A percentile compares a stretch with the other conserved stretches of the same genome.
Evolutionary conservation across 352 stramenopile genomes (phyloP).

Genomic region (Globisporangium yorkense): DNA sequence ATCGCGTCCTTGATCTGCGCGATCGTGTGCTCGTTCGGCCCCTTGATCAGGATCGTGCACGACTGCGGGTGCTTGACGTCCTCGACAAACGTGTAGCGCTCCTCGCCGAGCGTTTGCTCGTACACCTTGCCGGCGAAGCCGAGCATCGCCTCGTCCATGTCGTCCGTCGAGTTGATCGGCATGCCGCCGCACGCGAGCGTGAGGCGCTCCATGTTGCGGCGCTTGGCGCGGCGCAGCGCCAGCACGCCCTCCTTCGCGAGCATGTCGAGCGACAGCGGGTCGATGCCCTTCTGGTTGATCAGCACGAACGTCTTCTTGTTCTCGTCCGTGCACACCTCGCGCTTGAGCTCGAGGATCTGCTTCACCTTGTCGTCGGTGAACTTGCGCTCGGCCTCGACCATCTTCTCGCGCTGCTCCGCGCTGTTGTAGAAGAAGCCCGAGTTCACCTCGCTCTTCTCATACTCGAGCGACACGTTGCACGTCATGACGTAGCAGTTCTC

Average conservation of each 20-base stretch:
- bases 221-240: slow-evolving; percentile 96
- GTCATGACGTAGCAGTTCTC: slow-evolving; percentile 99
- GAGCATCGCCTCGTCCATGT: slow-evolving; percentile 95
- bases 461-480: slow-evolving; percentile 99
- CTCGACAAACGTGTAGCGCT: slow-evolving; percentile 99
- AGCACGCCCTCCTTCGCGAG: slow-evolving; percentile 99
- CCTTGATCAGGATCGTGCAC: slow-evolving; percentile 98
- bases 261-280: slow-evolving; percentile 98
- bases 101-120: slow-evolving; percentile 97
- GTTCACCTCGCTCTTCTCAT: slow-evolving; percentile 99
- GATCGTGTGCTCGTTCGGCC: slow-evolving; percentile 98
- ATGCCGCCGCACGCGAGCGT: slow-evolving; percentile 97
- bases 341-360: slow-evolving; percentile 99
- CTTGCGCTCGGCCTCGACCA: slow-evolving; percentile 92
- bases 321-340: slow-evolving; percentile 92
- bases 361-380: slow-evolving; percentile 96
- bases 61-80: slow-evolving; percentile 95
- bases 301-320: slow-evolving; percentile 98
- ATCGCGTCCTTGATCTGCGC: slow-evolving; percentile 99
- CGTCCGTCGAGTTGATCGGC: slow-evolving; percentile 97
- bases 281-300: slow-evolving; percentile 99
- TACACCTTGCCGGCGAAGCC: slow-evolving; percentile 97
- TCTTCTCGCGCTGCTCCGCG: slow-evolving; percentile 98
- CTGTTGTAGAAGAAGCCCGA: slow-evolving; percentile 98
- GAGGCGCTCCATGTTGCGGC: slow-evolving; percentile 99